A percentile compares a stretch with the other conserved stretches of the same genome.
These are phyloP conservation scores for Cutaneotrichosporon mucoides DNA, from an alignment of 1,284 basidiomycete species.

Conservation along the genomic window DNA sequence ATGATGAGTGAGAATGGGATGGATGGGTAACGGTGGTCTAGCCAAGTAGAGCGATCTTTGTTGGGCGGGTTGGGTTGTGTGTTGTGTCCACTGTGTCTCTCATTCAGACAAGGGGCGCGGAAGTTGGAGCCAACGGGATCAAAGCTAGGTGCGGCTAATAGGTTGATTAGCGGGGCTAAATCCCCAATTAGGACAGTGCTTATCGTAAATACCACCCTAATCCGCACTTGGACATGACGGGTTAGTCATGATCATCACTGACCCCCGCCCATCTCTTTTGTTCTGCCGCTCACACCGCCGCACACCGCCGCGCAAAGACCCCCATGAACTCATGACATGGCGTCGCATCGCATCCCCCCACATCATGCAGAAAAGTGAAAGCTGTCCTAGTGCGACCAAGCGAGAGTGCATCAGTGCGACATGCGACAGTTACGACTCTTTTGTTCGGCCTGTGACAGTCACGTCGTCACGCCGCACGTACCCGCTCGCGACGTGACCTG, in stretches of 20 bases:
- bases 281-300: background rate
- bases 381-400: too few species aligned
- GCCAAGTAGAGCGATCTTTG: background rate
- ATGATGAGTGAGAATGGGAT: background rate
- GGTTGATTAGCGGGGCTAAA: too few species aligned
- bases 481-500: background rate
- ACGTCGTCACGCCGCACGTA: background rate
- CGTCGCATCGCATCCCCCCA: too few species aligned
- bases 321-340: too few species aligned
- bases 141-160: too few species aligned
- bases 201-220: background rate
- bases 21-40: background rate
- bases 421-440: background rate
- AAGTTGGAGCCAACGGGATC: too few species aligned
- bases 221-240: background rate
- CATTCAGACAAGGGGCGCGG: too few species aligned
- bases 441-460: slow-evolving; percentile 1
- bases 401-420: too few species aligned
- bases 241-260: background rate
- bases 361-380: too few species aligned
- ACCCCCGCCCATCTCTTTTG: background rate
- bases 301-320: too few species aligned
- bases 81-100: background rate
- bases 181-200: background rate
- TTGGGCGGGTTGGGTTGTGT: background rate